Evolutionary conservation across 345 rosid genomes (phyloP).

Genomic region (Iberis pinnata): DNA sequence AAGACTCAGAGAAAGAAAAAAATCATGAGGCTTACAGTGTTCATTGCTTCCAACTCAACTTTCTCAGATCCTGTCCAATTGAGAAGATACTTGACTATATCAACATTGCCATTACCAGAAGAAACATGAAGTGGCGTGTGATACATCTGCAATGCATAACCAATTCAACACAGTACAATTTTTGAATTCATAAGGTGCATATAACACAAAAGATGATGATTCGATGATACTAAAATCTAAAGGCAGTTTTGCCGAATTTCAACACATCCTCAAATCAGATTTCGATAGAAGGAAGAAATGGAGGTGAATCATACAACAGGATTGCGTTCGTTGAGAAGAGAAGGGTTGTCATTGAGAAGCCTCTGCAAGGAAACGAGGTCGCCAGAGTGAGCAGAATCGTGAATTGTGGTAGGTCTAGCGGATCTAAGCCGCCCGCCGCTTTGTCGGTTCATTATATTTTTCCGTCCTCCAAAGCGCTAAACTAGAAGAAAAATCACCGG

Average conservation of each 20-base stretch:
- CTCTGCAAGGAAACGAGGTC: constrained; percentile 61
- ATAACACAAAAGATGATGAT: not conserved
- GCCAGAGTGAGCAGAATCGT: constrained; percentile 78
- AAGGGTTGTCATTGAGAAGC: constrained; percentile 57
- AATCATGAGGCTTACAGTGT: constrained; percentile 43
- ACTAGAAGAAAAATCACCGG: constrained; percentile 9
- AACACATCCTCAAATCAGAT: too few species aligned
- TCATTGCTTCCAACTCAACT: constrained; percentile 78
- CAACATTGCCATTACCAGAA: constrained; percentile 71
- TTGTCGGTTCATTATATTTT: constrained; percentile 41
- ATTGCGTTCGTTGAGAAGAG: constrained; percentile 80
- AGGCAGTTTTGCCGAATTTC: not conserved
- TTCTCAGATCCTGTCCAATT: constrained; percentile 65
- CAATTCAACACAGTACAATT: not conserved
- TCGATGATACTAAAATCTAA: not conserved
- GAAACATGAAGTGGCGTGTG: constrained; percentile 96
- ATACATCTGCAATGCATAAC: constrained; percentile 62
- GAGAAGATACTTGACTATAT: constrained; percentile 66
- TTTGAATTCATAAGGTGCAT: too few species aligned
- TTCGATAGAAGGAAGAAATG: not conserved
- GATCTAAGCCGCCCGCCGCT: constrained; percentile 55
- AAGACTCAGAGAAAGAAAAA: not conserved
- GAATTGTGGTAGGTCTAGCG: constrained; percentile 67
- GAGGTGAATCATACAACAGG: constrained; percentile 87
- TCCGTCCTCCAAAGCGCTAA: not conserved